Conservation (phyloP, 139 green algal genomes). For the Volvox reticuliferus region DNA sequence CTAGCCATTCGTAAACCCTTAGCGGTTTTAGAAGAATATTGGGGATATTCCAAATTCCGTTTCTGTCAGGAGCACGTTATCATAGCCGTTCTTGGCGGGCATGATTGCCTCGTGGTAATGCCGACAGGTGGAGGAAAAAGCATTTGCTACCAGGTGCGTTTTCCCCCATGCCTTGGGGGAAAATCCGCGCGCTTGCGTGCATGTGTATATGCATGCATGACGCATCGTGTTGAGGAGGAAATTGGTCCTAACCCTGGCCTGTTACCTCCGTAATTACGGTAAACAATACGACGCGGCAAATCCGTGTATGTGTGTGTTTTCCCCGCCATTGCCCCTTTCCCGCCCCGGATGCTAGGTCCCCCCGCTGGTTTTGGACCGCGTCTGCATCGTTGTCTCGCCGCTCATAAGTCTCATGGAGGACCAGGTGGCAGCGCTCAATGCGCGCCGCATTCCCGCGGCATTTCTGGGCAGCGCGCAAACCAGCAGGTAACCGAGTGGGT, state of each 20-base stretch:
- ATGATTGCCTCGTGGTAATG: slow-evolving; percentile 95
- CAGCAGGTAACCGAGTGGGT: slow-evolving; percentile 24
- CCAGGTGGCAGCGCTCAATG: slow-evolving; percentile 73
- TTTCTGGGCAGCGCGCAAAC: slow-evolving; percentile 76
- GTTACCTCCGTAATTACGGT: too few species aligned
- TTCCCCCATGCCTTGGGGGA: too few species aligned
- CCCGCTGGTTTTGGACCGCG: slow-evolving; percentile 55
- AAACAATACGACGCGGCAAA: too few species aligned
- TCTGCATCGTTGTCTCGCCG: slow-evolving; percentile 74
- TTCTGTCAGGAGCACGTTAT: slow-evolving; percentile 72
- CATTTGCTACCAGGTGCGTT: slow-evolving; percentile 87
- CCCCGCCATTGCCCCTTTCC: too few species aligned
- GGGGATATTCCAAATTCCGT: slow-evolving; percentile 54
- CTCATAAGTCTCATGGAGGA: slow-evolving; percentile 97
- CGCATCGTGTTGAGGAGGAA: neutral
- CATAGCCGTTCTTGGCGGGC: slow-evolving; percentile 71
- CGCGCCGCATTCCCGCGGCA: slow-evolving; percentile 63
- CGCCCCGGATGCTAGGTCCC: slow-evolving; percentile 51
- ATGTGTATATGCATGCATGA: neutral
- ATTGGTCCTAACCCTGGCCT: too few species aligned
- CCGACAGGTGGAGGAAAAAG: slow-evolving; percentile 92
- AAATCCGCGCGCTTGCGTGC: neutral
- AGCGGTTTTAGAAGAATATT: slow-evolving; percentile 43
- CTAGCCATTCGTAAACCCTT: neutral
- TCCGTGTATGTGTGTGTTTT: too few species aligned